phyloP scores from a whole-genome alignment of 176 grass and related monocot genomes.

The Coix lacrymajobi region DNA sequence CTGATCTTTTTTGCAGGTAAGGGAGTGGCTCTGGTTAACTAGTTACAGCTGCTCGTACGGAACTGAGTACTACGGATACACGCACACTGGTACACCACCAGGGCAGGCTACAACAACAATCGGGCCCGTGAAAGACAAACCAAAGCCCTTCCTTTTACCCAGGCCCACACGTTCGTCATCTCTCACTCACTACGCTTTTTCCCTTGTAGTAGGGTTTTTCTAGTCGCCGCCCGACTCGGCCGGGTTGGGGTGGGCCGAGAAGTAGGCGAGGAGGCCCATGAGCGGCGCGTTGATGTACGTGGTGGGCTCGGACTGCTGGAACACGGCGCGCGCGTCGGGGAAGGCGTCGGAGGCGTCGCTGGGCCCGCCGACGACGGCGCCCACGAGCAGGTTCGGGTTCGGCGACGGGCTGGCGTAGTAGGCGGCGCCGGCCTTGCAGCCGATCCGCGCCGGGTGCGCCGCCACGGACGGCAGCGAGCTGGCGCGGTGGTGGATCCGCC shows the following conservation, averaged over 20 bases:
- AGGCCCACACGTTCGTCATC: constrained; percentile 17
- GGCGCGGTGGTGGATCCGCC: constrained; percentile 76
- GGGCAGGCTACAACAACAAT: neutral
- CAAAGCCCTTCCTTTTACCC: neutral
- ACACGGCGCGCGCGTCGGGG: constrained; percentile 56
- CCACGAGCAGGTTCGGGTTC: constrained; percentile 74
- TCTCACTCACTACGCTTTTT: neutral
- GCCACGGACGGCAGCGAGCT: constrained; percentile 76
- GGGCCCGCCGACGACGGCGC: constrained; percentile 79
- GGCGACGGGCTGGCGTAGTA: constrained; percentile 55
- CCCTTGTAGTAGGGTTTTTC: no score
- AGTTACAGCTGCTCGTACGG: neutral
- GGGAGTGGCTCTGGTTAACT: neutral
- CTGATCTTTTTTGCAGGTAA: constrained; percentile 12
- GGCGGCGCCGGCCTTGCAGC: constrained; percentile 66
- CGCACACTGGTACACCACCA: neutral
- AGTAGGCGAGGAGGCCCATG: constrained; percentile 70
- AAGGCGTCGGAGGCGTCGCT: constrained; percentile 65
- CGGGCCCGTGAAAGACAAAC: neutral
- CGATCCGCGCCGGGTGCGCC: constrained; percentile 53
- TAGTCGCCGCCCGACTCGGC: constrained; percentile 28
- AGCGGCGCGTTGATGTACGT: constrained; percentile 91
- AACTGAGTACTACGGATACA: neutral
- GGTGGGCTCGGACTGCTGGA: constrained; percentile 89
- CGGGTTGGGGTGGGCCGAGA: constrained; percentile 62